Conservation (phyloP, 176 grass and related monocot genomes). For the Avena eriantha region DNA sequence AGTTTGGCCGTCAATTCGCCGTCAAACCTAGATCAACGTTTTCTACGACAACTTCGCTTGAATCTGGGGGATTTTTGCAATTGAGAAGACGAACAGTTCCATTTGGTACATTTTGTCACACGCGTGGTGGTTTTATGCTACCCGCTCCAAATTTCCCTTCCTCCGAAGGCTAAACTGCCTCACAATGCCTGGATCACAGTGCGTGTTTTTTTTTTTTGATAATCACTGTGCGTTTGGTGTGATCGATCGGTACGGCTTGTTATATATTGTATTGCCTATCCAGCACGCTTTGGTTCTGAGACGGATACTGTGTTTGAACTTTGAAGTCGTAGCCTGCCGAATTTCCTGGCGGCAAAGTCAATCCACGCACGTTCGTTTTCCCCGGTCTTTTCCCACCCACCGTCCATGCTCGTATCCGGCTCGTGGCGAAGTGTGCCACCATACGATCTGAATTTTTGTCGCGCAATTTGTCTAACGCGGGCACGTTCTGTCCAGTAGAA, state of each 20-base stretch:
- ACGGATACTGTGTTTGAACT: neutral
- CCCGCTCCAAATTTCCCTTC: no score
- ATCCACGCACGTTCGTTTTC: neutral
- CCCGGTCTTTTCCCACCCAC: neutral
- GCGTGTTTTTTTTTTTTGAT: no score
- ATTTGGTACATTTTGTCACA: no score
- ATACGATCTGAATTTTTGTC: neutral
- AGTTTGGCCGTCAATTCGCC: no score
- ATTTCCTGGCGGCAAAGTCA: neutral
- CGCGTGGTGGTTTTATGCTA: no score
- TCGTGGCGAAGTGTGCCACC: neutral
- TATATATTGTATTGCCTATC: neutral
- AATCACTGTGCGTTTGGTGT: neutral
- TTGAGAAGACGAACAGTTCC: no score
- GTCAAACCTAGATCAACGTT: no score
- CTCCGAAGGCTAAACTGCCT: no score
- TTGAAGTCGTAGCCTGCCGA: conserved; percentile 28
- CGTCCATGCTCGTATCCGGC: neutral
- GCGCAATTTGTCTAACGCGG: no score
- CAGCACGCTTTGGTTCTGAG: neutral
- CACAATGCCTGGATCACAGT: neutral
- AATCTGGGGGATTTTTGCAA: no score
- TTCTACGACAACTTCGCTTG: no score
- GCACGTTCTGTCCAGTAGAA: no score
- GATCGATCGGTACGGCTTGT: neutral